Evolutionary conservation across 2,329 filamentous ascomycete species (phyloP), one percentile per base, ranked within the genome.

Genomic region (Aureobasidium namibiae): DNA sequence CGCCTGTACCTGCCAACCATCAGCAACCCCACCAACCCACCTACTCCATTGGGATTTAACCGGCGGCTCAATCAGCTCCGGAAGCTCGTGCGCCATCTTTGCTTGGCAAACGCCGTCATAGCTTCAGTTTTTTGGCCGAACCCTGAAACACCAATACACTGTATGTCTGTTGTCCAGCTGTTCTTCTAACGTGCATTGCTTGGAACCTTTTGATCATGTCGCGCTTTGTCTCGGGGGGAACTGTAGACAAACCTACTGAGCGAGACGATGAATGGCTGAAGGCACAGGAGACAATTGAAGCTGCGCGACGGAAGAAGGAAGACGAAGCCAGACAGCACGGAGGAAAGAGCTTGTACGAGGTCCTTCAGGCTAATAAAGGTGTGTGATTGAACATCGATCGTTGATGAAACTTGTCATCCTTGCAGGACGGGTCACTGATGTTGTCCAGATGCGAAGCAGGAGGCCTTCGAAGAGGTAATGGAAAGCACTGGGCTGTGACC

Each of bases 361-460:
- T 88, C 2, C 73, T 94, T 54, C 86, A 92, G 73, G 89, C 86
- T 44, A 94, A 94, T 73, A 92, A 92, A 82, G 86, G 85, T 87
- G 71, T 26, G 53, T 60, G 24, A 6, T 41, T 29, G 38, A 24
- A 36, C 14, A 21, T 36, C 39, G 18, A 56, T 57, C 31, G 53
- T 8, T 57, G 53, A 36, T 59, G 56, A 36, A 24, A 57, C 48
- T 36, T 36, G 21, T 34, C 42, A 46, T 14, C 4, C 18, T 46
- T 38, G 42, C 41, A 46, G 5, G 21, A 29, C 3, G 42, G 14
- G n/a, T 18, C n/a, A n/a, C 54, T 57, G 42, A 57, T 14, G 10
- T n/a, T 9, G 64, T 48, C 61, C 63, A 87, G 88, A 85, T 64
- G 87, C 88, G 60, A 92, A 92, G 73, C 87, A 92, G 74, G 88